These are phyloP conservation scores for Cercospora sojina DNA, from an alignment of 2,329 filamentous ascomycete genomes.

Conservation along the genomic window DNA sequence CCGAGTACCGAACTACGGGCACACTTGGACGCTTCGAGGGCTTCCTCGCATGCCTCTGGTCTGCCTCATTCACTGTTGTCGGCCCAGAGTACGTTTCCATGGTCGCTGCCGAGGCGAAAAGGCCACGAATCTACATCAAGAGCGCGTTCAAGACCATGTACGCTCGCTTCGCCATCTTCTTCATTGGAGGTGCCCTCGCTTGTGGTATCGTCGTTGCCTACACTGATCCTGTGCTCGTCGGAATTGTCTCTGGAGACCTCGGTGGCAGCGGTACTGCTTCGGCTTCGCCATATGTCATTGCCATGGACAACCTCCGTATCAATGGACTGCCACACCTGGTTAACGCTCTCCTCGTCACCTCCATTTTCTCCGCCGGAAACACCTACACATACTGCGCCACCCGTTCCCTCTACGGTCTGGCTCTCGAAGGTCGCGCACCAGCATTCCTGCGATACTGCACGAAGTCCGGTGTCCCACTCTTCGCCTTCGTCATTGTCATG, in stretches of 20 bases:
- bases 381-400: slow-evolving; percentile 55
- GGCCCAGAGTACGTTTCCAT: slow-evolving; percentile 52
- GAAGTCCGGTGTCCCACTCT: slow-evolving; percentile 60
- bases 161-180: slow-evolving; percentile 51
- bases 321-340: slow-evolving; percentile 43
- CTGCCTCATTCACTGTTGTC: slow-evolving; percentile 41
- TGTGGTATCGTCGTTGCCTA: slow-evolving; percentile 46
- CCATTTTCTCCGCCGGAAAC: slow-evolving; percentile 56
- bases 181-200: slow-evolving; percentile 49
- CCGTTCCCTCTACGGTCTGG: slow-evolving; percentile 53
- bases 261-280: slow-evolving; percentile 33
- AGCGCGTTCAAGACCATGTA: slow-evolving; percentile 52
- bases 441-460: slow-evolving; percentile 58
- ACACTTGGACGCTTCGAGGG: slow-evolving; percentile 39
- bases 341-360: slow-evolving; percentile 46
- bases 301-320: slow-evolving; percentile 45
- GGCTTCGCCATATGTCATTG: slow-evolving; percentile 43
- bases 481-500: slow-evolving; percentile 51
- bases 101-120: slow-evolving; percentile 50
- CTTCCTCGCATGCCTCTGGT: slow-evolving; percentile 39
- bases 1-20: slow-evolving; percentile 33
- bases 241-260: slow-evolving; percentile 26
- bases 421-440: slow-evolving; percentile 54
- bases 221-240: slow-evolving; percentile 36
- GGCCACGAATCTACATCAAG: slow-evolving; percentile 49